Conservation (phyloP, 768 basidiomycete species). For the Mycena alexandri region DNA sequence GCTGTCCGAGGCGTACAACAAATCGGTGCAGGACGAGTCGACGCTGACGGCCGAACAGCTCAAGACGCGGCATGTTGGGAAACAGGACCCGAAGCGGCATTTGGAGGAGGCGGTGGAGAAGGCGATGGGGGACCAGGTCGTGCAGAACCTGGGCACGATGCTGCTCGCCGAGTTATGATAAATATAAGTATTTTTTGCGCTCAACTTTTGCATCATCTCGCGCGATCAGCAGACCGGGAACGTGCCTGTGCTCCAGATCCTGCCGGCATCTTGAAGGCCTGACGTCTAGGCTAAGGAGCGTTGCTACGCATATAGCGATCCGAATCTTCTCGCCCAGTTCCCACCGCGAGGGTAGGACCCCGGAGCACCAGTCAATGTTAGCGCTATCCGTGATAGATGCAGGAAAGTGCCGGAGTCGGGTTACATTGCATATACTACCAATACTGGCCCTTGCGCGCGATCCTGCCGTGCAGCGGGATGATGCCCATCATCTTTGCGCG, state of each 20-base stretch:
- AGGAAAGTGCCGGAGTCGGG: conserved; percentile 2
- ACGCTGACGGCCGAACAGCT: conserved; percentile 94
- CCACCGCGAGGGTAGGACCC: conserved; percentile 12
- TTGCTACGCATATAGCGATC: conserved; percentile 35
- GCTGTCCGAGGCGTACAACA: conserved; percentile 95
- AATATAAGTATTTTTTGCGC: conserved; percentile 12
- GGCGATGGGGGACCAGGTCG: conserved; percentile 97
- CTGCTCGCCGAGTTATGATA: conserved; percentile 86
- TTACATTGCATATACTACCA: conserved; percentile 8
- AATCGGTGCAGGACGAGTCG: conserved; percentile 97
- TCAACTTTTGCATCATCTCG: background rate
- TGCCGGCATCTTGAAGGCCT: conserved; percentile 14
- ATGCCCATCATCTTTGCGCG: conserved; percentile 94
- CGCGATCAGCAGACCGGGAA: conserved; percentile 37
- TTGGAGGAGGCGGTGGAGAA: conserved; percentile 97
- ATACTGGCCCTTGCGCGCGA: conserved; percentile 20
- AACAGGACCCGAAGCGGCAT: conserved; percentile 98
- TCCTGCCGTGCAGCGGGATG: conserved; percentile 68
- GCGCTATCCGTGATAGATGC: background rate
- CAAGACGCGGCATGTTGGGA: conserved; percentile 97
- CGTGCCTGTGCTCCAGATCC: conserved; percentile 23
- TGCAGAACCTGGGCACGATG: conserved; percentile 96
- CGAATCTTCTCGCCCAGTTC: background rate
- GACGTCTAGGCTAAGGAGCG: conserved; percentile 29
- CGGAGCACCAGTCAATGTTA: conserved; percentile 17